Evolutionary conservation across 148 eudicot genomes (phyloP), one percentile per base, ranked within the genome.

Genomic region (Spergularia marina): DNA sequence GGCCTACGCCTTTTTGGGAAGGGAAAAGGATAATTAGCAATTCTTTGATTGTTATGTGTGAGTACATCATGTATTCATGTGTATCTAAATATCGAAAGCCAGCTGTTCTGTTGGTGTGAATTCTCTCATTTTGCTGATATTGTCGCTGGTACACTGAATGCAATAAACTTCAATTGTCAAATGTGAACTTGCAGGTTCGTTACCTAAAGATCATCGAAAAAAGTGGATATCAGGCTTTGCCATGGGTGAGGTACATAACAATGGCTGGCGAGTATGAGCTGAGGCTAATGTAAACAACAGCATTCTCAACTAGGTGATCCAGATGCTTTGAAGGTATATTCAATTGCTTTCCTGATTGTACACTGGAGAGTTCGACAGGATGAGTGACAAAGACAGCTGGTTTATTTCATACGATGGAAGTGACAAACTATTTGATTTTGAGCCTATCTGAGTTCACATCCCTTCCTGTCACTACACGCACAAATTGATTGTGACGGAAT

Each of bases 211-310:
- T 89, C 79, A 89, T 89, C 52, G 92, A 89, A 73, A 89, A 89
- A 74, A 86, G 92, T 56, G 92, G 87, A 71, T 89, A 86, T 65
- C 89, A 89, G 74, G 86, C 90, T 21, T 85, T 89, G 61, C 92
- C 90, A 17, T 89, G 92, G 92, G 92, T 89, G 64, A 86, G 92
- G 76, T 89, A 89, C 85, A 87, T 87, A 73, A 89, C 90, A 56
- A 84, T 83, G 87, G 92, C 92, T 20, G 90, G 92, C 6, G 90
- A 89, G 55, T 89, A 89, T 65, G 92, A 89, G 78, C 68, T 89
- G 73, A 79, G 92, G 78, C 78, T 88, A 60, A 72, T 81, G 80
- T 81, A 44, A 70, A 53, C 57, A 20, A 15, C 25, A 44, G 59
- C 12, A 54, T 49, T 51, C 51, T 25, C 18, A 71, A 71, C 25